Evolutionary conservation across 139 green algal genomes (phyloP).

Genomic region (Chlorella sp.): DNA sequence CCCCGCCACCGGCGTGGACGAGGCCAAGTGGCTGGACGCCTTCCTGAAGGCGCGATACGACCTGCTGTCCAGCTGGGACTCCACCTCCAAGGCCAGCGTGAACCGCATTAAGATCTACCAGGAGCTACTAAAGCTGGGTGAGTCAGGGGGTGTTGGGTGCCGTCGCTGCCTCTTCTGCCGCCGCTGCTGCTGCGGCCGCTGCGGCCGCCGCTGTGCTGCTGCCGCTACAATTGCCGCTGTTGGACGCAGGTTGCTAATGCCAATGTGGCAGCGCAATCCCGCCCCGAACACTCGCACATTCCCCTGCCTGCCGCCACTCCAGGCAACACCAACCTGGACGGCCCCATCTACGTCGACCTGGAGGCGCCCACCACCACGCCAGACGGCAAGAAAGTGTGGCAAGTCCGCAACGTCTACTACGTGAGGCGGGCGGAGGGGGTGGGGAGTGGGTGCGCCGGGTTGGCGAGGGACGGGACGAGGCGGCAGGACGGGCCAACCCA

Average conservation of each 20-base stretch:
- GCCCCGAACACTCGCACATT: background rate
- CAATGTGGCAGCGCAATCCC: no score
- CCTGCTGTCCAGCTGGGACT: conserved; percentile 15
- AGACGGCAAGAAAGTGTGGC: conserved; percentile 25
- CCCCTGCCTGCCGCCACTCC: background rate
- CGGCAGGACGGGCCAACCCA: no score
- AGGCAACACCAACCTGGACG: conserved; percentile 41
- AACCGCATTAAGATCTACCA: conserved; percentile 36
- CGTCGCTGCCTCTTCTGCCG: background rate
- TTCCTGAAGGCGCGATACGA: conserved; percentile 32
- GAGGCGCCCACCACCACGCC: background rate
- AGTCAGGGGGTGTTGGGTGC: background rate
- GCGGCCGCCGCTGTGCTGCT: background rate
- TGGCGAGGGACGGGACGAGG: no score
- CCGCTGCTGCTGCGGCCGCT: background rate
- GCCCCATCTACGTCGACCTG: conserved; percentile 45
- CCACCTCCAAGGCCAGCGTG: background rate
- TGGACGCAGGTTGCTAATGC: no score
- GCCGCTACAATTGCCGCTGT: no score
- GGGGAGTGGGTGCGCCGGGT: background rate
- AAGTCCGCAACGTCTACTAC: conserved; percentile 38
- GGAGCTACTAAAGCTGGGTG: conserved; percentile 9
- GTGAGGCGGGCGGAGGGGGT: background rate
- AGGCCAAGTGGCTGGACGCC: conserved; percentile 31
- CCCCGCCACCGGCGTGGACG: conserved; percentile 32